Evolutionary conservation across 192 early-diverging fungal genomes (phyloP), one percentile per base, ranked within the genome.

Genomic region (Gamsiella multidivaricata): DNA sequence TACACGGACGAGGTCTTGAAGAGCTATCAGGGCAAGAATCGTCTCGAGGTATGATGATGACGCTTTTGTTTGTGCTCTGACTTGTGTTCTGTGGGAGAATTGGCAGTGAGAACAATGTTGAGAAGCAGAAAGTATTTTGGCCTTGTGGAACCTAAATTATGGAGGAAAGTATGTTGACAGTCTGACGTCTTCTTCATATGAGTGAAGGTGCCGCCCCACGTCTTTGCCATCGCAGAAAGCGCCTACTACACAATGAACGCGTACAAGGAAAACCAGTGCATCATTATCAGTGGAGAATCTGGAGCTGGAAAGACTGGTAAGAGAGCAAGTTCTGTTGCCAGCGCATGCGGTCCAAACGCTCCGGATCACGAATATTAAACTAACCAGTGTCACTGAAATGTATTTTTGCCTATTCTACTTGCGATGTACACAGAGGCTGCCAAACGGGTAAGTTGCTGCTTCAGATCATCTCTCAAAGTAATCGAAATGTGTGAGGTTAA

Each of bases 241-340:
- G 81, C 91, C 3, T 95, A 90, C 80, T 92, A 97, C 65, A 93
- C 93, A 71, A 98, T 99, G 95, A 94, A 96, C 65, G 91, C 90
- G 43, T 98, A 99, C 87, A 96, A 95, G 82, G 97, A 99, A 80
- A 98, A 95, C 80, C 97, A 99, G 70, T 98, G 97, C 85, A 95
- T 99, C 65, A 99, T 99, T 73, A 99, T 99, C 64, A 91, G 91
- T 84, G 96, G 96, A 74, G 96, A 97, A 86, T 94, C 92, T 53
- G 96, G 96, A 32, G 96, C 96, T 23, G 96, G 95, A 61, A 94
- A 94, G 75, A 96, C 92, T 43, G 81, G 81, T 83, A 52, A 31
- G 55, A n/a, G n/a, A 37, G 8, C 12, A 39, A 54, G 5, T 10
- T 14, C 39, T 41, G 7, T 22, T 50, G 23, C 23, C 20, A 10